phyloP scores from a whole-genome alignment of 495 filamentous ascomycete species.

The Choiromyces venosus region DNA sequence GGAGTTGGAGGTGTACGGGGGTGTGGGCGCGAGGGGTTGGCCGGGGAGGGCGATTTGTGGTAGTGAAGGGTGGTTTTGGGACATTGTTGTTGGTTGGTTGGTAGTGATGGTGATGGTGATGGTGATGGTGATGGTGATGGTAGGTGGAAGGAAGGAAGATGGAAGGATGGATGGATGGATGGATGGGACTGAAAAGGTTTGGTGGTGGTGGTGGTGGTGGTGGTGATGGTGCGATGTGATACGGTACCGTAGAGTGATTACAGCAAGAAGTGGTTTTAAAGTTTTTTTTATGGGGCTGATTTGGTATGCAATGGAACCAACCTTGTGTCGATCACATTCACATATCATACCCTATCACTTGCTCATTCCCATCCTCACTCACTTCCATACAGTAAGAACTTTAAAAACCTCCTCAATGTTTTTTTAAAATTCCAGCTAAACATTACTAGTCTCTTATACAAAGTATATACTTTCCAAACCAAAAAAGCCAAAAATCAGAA shows the following conservation, averaged over 20 bases:
- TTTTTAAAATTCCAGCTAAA: not conserved
- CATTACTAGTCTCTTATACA: not conserved
- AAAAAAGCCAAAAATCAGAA: not conserved
- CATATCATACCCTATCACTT: too few relatives aligned
- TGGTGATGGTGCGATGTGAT: too few relatives aligned
- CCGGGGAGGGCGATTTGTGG: conserved; percentile 56
- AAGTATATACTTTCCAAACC: not conserved
- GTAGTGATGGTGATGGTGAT: not conserved
- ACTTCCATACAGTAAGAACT: too few relatives aligned
- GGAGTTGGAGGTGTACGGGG: conserved; percentile 62
- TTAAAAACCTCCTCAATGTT: too few relatives aligned
- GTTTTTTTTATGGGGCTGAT: not conserved
- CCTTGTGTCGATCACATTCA: conserved; percentile 45
- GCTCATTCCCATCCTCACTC: conserved; percentile 20
- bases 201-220: too few relatives aligned
- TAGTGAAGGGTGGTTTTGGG: conserved; percentile 25
- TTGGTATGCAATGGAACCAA: not conserved
- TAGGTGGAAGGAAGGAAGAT: too few relatives aligned
- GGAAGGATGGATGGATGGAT: not conserved
- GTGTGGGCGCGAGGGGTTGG: conserved; percentile 64
- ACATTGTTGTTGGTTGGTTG: conserved; percentile 1
- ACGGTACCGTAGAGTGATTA: too few relatives aligned
- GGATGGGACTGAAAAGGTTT: too few relatives aligned
- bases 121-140: not conserved
- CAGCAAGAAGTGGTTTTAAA: too few relatives aligned